Evolutionary conservation across 192 early-diverging fungal genomes (phyloP).

Genomic region (Coemansia biformis): DNA sequence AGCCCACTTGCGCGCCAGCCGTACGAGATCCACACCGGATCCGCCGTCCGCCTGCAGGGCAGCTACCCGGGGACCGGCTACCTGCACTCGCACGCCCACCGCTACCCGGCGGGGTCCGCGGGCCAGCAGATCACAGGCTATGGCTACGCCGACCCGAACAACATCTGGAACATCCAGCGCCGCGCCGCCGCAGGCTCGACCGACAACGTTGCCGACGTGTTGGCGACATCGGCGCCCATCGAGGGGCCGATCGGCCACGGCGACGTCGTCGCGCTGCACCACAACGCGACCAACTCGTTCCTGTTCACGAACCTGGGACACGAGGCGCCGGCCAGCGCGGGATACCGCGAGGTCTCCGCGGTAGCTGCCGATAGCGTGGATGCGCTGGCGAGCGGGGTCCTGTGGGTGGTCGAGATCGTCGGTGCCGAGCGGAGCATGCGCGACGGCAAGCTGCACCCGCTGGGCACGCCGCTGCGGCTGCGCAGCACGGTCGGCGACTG

Average conservation of each 20-base stretch:
- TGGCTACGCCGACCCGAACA: slow-evolving; percentile 82
- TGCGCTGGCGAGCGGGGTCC: slow-evolving; percentile 58
- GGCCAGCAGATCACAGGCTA: slow-evolving; percentile 81
- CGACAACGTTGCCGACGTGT: slow-evolving; percentile 2
- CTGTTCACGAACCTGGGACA: slow-evolving; percentile 59
- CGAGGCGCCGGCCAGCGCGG: slow-evolving; percentile 58
- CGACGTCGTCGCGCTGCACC: slow-evolving; percentile 67
- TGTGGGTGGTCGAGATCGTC: slow-evolving; percentile 82
- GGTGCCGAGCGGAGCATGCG: slow-evolving; percentile 50
- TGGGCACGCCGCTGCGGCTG: slow-evolving; percentile 63
- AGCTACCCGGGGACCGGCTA: slow-evolving; percentile 30
- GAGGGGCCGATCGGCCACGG: slow-evolving; percentile 61
- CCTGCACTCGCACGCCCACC: slow-evolving; percentile 61
- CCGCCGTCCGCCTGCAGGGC: slow-evolving; percentile 35
- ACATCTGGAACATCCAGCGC: slow-evolving; percentile 61
- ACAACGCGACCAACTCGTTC: slow-evolving; percentile 55
- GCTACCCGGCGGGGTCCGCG: slow-evolving; percentile 57
- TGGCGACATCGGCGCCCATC: slow-evolving; percentile 13
- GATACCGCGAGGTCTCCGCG: slow-evolving; percentile 62
- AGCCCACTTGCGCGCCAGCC: slow-evolving; percentile 42
- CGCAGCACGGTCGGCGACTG: slow-evolving; percentile 66
- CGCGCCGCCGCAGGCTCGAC: slow-evolving; percentile 20
- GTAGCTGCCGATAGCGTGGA: slow-evolving; percentile 4
- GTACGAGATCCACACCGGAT: slow-evolving; percentile 39
- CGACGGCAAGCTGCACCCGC: slow-evolving; percentile 51